These are phyloP conservation scores for Zoysia matrella DNA, from an alignment of 202 grass and related monocot species.

Conservation along the genomic window DNA sequence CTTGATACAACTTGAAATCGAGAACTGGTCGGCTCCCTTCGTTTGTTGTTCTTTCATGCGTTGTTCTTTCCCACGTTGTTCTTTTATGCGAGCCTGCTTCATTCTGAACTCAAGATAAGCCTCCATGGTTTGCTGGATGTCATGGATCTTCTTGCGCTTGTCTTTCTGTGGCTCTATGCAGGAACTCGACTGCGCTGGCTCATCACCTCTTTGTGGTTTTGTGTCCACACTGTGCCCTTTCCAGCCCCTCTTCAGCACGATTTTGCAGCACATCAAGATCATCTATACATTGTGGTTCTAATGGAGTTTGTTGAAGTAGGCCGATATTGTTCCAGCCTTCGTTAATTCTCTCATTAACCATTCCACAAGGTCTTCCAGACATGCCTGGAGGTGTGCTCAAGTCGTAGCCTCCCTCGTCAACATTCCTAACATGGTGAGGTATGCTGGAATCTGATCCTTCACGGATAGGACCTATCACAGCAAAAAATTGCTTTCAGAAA, in stretches of 20 bases:
- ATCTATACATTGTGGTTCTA: not conserved
- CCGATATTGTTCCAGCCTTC: constrained; percentile 46
- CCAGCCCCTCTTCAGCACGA: constrained; percentile 40
- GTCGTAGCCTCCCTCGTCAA: constrained; percentile 39
- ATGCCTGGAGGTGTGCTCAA: constrained; percentile 34
- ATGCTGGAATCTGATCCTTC: constrained; percentile 30
- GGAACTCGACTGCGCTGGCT: constrained; percentile 21
- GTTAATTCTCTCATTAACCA: constrained; percentile 9
- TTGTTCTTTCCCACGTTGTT: not conserved
- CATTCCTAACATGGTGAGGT: constrained; percentile 29
- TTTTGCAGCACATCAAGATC: constrained; percentile 45
- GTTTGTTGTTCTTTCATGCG: constrained; percentile 36
- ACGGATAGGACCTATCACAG: not conserved
- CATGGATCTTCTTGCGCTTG: constrained; percentile 38
- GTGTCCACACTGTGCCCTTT: constrained; percentile 1
- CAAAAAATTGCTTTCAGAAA: too few species aligned
- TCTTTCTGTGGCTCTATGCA: constrained; percentile 38
- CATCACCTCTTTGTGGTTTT: constrained; percentile 35
- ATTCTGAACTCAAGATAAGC: constrained; percentile 32
- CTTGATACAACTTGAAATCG: constrained; percentile 49
- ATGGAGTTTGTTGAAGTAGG: constrained; percentile 14
- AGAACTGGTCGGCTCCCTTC: constrained; percentile 42
- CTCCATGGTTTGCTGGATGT: constrained; percentile 57
- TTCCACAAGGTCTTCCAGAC: constrained; percentile 43
- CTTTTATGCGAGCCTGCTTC: constrained; percentile 11